Evolutionary conservation across 164 flowering plant species (phyloP).

Genomic region (Cinnamomum micranthum): DNA sequence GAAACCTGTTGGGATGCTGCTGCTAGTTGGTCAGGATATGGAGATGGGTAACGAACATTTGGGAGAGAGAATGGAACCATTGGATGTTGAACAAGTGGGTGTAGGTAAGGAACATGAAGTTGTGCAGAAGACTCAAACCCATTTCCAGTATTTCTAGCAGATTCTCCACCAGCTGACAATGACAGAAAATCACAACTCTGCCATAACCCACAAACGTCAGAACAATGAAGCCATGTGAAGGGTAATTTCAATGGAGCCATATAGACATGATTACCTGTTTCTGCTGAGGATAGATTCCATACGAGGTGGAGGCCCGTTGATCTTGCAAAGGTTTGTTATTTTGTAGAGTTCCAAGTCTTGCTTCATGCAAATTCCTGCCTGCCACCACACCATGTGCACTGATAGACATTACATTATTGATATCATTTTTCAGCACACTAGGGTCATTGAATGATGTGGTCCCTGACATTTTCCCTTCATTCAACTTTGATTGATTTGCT

Average conservation of each 20-base stretch:
- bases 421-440: slow-evolving; percentile 9
- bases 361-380: slow-evolving; percentile 23
- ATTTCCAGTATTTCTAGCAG: slow-evolving; percentile 11
- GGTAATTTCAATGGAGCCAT: not conserved
- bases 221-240: not conserved
- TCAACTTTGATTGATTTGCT: slow-evolving; percentile 12
- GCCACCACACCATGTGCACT: slow-evolving; percentile 12
- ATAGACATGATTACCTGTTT: slow-evolving; percentile 40
- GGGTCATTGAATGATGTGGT: slow-evolving; percentile 5
- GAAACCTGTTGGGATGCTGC: slow-evolving; percentile 48
- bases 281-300: slow-evolving; percentile 14
- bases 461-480: slow-evolving; percentile 27
- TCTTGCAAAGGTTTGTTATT: slow-evolving; percentile 23
- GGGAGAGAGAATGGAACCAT: slow-evolving; percentile 29
- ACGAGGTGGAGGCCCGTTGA: slow-evolving; percentile 17
- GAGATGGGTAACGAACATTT: slow-evolving; percentile 25
- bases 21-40: slow-evolving; percentile 29
- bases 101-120: slow-evolving; percentile 30
- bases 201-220: slow-evolving; percentile 11
- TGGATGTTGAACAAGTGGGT: slow-evolving; percentile 33
- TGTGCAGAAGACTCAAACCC: slow-evolving; percentile 24
- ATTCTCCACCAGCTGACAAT: slow-evolving; percentile 33
- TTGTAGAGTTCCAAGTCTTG: slow-evolving; percentile 20
- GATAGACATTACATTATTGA: slow-evolving; percentile 3
- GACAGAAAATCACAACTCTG: slow-evolving; percentile 59